Base-by-base conservation (phyloP, 768 basidiomycete genomes). In the Polyporus arcularius region DNA sequence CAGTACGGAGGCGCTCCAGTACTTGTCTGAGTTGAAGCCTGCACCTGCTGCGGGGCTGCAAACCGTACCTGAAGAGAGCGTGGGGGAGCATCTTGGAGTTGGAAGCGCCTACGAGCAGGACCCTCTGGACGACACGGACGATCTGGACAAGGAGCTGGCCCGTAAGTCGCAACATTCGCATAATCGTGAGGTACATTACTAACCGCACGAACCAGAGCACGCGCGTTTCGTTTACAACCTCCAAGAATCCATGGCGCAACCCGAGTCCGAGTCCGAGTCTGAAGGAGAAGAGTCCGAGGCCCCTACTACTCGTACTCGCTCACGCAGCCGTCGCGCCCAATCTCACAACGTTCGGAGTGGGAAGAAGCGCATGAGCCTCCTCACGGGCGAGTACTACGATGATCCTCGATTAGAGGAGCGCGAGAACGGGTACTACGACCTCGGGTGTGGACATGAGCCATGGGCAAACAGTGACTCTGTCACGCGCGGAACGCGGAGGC, bases 31-130 rank as follows among this genome's bases (percentile, higher is more conserved):
- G 61, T 70, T 91, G 42, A 83, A 82, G 2, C 82, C 84, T 55
- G 94, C 92, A 0, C 97, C 97, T 1, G 92, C 93, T 5, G 92
- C 93, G 0, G 87, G 85, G 41, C 84, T 96, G 79, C 93, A 95
- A 32, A 85, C 89, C 47, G 89, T 93, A 0, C 95, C 95, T 0
- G 73, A 81, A 50, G 85, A 91, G 65, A 85, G 85, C 39, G 64
- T 96, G 4, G 82, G 82, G 6, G 74, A 79, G 40, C 87, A 90
- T 65, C 75, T 92, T 3, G 85, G 85, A 0, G 78, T 89, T 61
- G 72, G 71, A n/a, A 79, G 80, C 32, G 81, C 82, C 10, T 80
- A 80, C 50, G 80, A 80, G 2, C 68, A 73, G 35, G 62, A 41
- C 43, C 72, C 71, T 31, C 72, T 75, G 67, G 89, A 92, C 61